Percentiles rank a stretch among this genome's conserved stretches.
Evolutionary conservation across 2,329 filamentous ascomycete genomes (phyloP).

Genomic region (Colletotrichum echinochloae): DNA sequence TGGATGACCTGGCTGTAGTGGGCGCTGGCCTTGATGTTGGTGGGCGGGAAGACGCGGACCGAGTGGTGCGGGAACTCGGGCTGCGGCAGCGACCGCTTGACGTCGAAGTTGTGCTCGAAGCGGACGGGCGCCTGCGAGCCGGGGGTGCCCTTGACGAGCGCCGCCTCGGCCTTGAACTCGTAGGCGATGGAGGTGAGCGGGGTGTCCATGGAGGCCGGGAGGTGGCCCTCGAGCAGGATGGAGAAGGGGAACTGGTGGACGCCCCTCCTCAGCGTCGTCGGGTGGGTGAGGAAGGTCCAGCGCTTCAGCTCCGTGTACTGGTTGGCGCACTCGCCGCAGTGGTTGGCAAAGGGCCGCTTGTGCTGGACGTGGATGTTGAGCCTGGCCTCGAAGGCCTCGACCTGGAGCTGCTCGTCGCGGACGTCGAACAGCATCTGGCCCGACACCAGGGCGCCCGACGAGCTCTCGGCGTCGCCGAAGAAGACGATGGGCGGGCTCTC

Average conservation of each 20-base stretch:
- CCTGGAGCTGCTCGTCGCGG: slow-evolving; percentile 70
- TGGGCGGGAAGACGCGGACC: slow-evolving; percentile 94
- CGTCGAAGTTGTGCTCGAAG: slow-evolving; percentile 75
- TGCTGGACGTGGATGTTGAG: slow-evolving; percentile 78
- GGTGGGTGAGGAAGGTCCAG: slow-evolving; percentile 80
- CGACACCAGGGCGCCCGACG: slow-evolving; percentile 86
- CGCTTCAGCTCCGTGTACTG: slow-evolving; percentile 79
- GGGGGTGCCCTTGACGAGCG: slow-evolving; percentile 60
- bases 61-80: slow-evolving; percentile 87
- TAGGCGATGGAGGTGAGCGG: slow-evolving; percentile 81
- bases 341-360: slow-evolving; percentile 83
- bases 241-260: slow-evolving; percentile 89
- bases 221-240: slow-evolving; percentile 83
- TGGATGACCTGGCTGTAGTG: slow-evolving; percentile 86
- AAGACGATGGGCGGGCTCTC: slow-evolving; percentile 91
- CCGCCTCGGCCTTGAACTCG: slow-evolving; percentile 76
- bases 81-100: slow-evolving; percentile 81
- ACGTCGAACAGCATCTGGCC: slow-evolving; percentile 83
- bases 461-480: slow-evolving; percentile 79
- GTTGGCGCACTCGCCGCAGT: slow-evolving; percentile 82
- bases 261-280: slow-evolving; percentile 64
- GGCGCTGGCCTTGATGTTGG: slow-evolving; percentile 88
- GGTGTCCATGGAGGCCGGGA: slow-evolving; percentile 86
- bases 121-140: slow-evolving; percentile 58
- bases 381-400: slow-evolving; percentile 73